Base-by-base conservation (phyloP, 768 basidiomycete genomes). In the Gymnopilus junonius region DNA sequence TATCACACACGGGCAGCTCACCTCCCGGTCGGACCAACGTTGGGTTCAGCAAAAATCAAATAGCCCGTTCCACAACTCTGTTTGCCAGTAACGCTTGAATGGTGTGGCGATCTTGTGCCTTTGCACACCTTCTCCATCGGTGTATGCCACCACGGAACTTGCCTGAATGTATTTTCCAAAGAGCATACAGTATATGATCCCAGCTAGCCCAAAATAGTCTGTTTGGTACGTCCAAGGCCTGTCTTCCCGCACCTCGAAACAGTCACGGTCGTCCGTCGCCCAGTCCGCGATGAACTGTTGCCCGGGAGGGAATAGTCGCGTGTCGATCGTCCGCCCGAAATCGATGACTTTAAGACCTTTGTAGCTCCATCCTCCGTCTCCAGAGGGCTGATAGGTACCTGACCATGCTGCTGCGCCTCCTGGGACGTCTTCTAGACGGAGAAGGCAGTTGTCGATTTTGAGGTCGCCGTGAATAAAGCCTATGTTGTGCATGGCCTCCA, bases 371-470 rank as follows among this genome's bases (percentile, higher is more conserved):
- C 97, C 97, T 25, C 86, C 85, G 15, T 85, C 87, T 17, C 97
- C 97, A 0, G 81, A 77, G 1, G 90, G 86, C 61, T 90, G 86
- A 78, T 98, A 99, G n/a, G 80, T 76, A 54, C 85, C 77, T 1
- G 87, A 84, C 90, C 96, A 94, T 1, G 86, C 82, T 0, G 88
- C 80, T 0, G 83, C 75, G 1, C 88, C 88, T 3, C 88, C 89
- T 1, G 90, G 89, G 4, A 92, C 88, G 55, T 93, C 91, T 65
- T 94, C 91, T 46, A 99, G 83, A 4, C 97, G 88, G 8, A 99
- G 81, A n/a, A 99, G 84, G 73, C 96, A 97, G 77, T 99, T 99
- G 78, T 99, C 97, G 74, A 99, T 97, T 81, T 99, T 99, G 65
- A 99, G 84, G 77, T 99, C 97, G 32, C 97, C 97, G 70, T 99